A percentile compares a stretch with the other conserved stretches of the same genome.
phyloP scores from a whole-genome alignment of 2,329 filamentous ascomycete species.

The Curvularia verruculosa region DNA sequence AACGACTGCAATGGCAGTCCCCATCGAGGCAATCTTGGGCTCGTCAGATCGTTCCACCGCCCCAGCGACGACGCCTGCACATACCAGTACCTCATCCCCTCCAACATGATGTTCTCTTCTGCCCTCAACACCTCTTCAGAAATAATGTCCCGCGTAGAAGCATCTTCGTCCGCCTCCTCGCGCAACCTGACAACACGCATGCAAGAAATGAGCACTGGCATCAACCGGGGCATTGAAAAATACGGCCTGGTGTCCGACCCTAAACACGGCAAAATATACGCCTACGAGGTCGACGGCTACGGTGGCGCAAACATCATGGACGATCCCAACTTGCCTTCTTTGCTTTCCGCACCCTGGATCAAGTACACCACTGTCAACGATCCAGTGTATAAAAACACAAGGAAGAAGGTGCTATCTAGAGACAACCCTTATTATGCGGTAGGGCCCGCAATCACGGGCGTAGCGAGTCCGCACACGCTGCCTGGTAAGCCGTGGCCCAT shows the following conservation, averaged over 20 bases:
- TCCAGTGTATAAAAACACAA: conserved; percentile 53
- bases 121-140: conserved; percentile 62
- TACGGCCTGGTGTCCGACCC: conserved; percentile 48
- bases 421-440: conserved; percentile 57
- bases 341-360: conserved; percentile 68
- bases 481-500: conserved; percentile 58
- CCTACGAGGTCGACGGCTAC: conserved; percentile 58
- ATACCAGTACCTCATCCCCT: conserved; percentile 57
- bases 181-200: conserved; percentile 61
- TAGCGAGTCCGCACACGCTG: conserved; percentile 55
- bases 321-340: conserved; percentile 72
- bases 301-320: conserved; percentile 66
- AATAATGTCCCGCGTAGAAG: conserved; percentile 59
- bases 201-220: conserved; percentile 57
- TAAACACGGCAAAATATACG: conserved; percentile 50
- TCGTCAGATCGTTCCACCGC: conserved; percentile 57
- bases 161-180: conserved; percentile 15
- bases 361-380: conserved; percentile 57
- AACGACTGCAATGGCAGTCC: conserved; percentile 62
- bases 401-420: conserved; percentile 50
- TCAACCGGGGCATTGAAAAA: conserved; percentile 52
- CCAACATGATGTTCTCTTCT: conserved; percentile 73
- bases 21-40: conserved; percentile 54
- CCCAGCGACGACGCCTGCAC: conserved; percentile 59
- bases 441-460: conserved; percentile 53